Conservation (phyloP, 2,329 filamentous ascomycete species). For the Triangularia verruculosa region DNA sequence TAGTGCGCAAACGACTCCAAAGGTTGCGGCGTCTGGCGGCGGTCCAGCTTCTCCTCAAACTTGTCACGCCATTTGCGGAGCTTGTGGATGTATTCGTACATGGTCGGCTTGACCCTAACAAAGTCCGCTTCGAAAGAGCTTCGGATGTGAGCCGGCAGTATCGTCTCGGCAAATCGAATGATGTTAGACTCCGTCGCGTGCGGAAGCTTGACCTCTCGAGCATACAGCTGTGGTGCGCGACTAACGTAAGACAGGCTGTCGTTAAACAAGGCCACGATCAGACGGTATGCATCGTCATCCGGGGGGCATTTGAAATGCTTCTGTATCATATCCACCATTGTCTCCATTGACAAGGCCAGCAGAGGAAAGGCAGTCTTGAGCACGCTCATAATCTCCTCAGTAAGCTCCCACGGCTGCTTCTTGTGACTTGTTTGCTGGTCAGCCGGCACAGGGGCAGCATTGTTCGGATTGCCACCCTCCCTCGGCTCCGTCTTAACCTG, state of each 20-base stretch:
- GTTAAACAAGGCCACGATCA: constrained; percentile 96
- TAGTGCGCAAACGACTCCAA: constrained; percentile 65
- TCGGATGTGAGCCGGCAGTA: constrained; percentile 89
- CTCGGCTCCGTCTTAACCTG: constrained; percentile 45
- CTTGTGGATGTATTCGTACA: constrained; percentile 98
- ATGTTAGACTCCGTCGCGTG: constrained; percentile 92
- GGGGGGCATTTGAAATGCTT: constrained; percentile 99
- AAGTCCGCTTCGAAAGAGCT: constrained; percentile 98
- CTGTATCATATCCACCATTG: constrained; percentile 97
- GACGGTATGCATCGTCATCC: constrained; percentile 93
- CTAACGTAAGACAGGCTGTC: constrained; percentile 92
- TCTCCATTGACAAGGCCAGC: constrained; percentile 96
- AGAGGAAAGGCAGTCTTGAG: constrained; percentile 97
- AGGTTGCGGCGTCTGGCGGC: constrained; percentile 67
- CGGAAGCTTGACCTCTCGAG: constrained; percentile 87
- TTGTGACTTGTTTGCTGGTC: constrained; percentile 43
- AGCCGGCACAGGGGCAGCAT: constrained; percentile 23
- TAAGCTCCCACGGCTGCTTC: constrained; percentile 93
- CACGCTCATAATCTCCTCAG: constrained; percentile 90
- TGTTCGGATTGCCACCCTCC: constrained; percentile 11
- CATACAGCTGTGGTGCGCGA: constrained; percentile 80
- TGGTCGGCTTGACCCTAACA: constrained; percentile 89
- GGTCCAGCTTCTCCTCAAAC: constrained; percentile 95
- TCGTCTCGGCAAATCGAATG: constrained; percentile 92
- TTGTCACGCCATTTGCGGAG: constrained; percentile 94